Evolutionary conservation across 1,139 yeast species (phyloP).

Genomic region (Kurtzmaniella natalensis): DNA sequence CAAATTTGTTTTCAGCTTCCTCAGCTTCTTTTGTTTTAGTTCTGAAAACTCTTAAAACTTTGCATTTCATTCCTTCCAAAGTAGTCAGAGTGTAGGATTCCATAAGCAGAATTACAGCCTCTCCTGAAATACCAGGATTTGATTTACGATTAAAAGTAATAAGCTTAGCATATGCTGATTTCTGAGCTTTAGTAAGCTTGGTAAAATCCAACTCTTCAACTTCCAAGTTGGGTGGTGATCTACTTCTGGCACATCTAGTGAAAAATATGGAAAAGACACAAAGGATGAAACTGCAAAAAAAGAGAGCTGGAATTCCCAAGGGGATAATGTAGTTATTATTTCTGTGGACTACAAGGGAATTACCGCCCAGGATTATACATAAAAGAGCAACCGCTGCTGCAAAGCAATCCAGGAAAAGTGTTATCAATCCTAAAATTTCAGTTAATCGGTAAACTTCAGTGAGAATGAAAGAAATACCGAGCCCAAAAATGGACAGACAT

Average conservation of each 20-base stretch:
- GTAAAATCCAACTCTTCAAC: slow-evolving; percentile 32
- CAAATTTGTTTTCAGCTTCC: slow-evolving; percentile 8
- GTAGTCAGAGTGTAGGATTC: slow-evolving; percentile 27
- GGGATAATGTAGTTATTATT: slow-evolving; percentile 7
- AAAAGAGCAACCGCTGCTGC: slow-evolving; percentile 7
- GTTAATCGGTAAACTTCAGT: slow-evolving; percentile 14
- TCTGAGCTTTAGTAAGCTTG: slow-evolving; percentile 22
- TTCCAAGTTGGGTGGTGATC: slow-evolving; percentile 14
- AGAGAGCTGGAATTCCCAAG: slow-evolving; percentile 12
- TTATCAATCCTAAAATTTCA: slow-evolving; percentile 13
- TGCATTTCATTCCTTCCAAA: slow-evolving; percentile 28
- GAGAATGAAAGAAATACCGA: slow-evolving; percentile 10
- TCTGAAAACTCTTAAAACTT: slow-evolving; percentile 31
- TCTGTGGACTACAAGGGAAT: slow-evolving; percentile 5
- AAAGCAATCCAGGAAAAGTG: slow-evolving; percentile 11
- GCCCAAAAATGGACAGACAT: slow-evolving; percentile 14
- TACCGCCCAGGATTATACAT: slow-evolving; percentile 3
- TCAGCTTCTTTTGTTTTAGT: slow-evolving; percentile 5
- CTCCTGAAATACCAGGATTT: slow-evolving; percentile 36
- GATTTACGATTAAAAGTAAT: slow-evolving; percentile 27
- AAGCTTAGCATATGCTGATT: slow-evolving; percentile 32
- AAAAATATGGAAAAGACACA: slow-evolving; percentile 7
- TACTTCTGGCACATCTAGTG: slow-evolving; percentile 3
- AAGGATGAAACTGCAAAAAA: slow-evolving; percentile 6
- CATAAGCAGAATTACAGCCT: slow-evolving; percentile 33